Percentiles rank a stretch among this genome's conserved stretches.
phyloP scores from a whole-genome alignment of 2,329 filamentous ascomycete genomes.

The Claviceps africana region DNA sequence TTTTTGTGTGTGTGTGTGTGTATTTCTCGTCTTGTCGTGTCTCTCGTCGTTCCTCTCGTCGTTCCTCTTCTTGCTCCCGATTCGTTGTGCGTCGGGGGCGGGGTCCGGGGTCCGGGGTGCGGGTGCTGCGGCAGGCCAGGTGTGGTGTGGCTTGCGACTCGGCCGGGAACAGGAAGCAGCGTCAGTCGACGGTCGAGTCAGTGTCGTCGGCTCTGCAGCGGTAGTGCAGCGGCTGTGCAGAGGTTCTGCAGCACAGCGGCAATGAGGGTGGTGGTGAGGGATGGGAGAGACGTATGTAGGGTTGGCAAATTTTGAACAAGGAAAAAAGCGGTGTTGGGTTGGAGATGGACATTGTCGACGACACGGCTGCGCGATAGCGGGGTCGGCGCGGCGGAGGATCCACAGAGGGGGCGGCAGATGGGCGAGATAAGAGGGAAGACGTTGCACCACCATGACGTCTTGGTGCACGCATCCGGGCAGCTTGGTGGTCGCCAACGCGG shows the following conservation, averaged over 20 bases:
- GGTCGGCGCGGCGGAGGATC: not conserved
- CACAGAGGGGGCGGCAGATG: not conserved
- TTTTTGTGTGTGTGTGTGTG: not conserved
- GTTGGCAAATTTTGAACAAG: not conserved
- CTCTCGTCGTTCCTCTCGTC: not conserved
- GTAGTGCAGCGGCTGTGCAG: not conserved
- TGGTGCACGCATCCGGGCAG: not conserved
- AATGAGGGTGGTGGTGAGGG: not conserved
- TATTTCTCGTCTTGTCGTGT: no score
- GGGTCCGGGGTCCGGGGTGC: not conserved
- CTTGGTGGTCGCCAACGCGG: no score
- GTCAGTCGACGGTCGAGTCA: no score
- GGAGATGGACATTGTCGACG: no score
- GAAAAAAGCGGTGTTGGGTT: no score
- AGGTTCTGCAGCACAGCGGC: not conserved
- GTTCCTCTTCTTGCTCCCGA: not conserved
- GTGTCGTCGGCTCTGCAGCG: no score
- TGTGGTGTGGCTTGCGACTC: no score
- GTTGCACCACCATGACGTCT: not conserved
- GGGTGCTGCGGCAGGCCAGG: not conserved
- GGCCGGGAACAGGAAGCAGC: not conserved
- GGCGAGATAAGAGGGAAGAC: not conserved
- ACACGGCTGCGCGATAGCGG: not conserved
- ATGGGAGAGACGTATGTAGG: not conserved
- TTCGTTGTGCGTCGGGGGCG: not conserved